Conservation (phyloP, 345 rosid species). For the Combretum micranthum region DNA sequence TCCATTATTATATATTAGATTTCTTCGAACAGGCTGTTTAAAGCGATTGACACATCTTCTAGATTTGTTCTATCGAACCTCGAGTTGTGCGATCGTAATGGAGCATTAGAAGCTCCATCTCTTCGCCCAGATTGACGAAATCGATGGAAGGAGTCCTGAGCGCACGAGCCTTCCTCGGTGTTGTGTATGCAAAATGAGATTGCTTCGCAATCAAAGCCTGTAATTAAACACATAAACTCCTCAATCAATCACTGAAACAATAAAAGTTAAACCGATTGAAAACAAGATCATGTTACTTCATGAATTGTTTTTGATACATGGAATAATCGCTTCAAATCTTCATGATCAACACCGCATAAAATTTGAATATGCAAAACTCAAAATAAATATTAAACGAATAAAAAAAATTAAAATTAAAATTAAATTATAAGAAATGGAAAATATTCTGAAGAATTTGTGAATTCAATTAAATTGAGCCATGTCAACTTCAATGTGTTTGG, state of each 20-base stretch:
- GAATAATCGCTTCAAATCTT: slow-evolving; percentile 57
- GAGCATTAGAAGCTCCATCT: slow-evolving; percentile 61
- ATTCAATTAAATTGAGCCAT: no score
- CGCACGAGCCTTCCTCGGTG: slow-evolving; percentile 54
- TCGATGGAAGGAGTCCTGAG: slow-evolving; percentile 29
- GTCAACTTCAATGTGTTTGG: no score
- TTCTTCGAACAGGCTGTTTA: no score
- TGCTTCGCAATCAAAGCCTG: slow-evolving; percentile 61
- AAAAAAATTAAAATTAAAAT: slow-evolving; percentile 8
- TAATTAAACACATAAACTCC: slow-evolving; percentile 1
- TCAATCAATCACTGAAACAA: background rate
- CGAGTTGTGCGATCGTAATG: slow-evolving; percentile 23
- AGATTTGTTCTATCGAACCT: slow-evolving; percentile 31
- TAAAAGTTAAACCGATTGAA: background rate
- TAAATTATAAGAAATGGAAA: slow-evolving; percentile 5
- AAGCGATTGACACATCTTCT: slow-evolving; percentile 40
- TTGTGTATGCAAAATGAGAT: slow-evolving; percentile 52
- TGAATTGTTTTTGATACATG: slow-evolving; percentile 54
- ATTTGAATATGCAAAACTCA: slow-evolving; percentile 41
- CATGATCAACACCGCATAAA: slow-evolving; percentile 62
- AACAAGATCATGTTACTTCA: slow-evolving; percentile 23
- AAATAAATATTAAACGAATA: background rate
- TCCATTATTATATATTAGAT: background rate
- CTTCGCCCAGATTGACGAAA: slow-evolving; percentile 22
- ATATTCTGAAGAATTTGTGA: no score